These are phyloP conservation scores for Allantophomopsis cytisporea DNA, from an alignment of 2,329 filamentous ascomycete genomes.

Conservation along the genomic window DNA sequence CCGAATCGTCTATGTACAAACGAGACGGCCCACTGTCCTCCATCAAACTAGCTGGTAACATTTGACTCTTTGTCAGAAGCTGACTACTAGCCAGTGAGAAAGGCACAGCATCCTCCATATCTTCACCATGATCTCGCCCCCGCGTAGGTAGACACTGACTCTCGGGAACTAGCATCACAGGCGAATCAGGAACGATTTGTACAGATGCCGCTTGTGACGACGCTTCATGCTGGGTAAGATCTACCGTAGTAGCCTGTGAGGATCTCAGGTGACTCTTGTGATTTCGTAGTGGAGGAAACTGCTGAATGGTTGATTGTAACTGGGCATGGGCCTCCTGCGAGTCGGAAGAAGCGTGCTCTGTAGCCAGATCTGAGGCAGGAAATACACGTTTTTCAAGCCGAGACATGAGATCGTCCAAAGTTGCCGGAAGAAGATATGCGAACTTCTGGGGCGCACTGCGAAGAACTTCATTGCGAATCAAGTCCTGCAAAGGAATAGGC, in stretches of 20 bases:
- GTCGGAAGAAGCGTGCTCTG: slow-evolving; percentile 9
- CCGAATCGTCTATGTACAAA: slow-evolving; percentile 28
- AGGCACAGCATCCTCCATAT: slow-evolving; percentile 7
- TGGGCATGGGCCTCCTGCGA: slow-evolving; percentile 16
- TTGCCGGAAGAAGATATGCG: slow-evolving; percentile 38
- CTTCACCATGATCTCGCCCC: neutral
- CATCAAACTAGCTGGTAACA: slow-evolving; percentile 33
- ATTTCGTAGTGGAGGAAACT: slow-evolving; percentile 8
- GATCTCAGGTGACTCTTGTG: neutral
- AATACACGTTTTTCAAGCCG: slow-evolving; percentile 28
- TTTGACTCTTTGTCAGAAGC: slow-evolving; percentile 35
- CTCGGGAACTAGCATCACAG: neutral
- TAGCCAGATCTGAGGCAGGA: neutral
- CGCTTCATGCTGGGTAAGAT: slow-evolving; percentile 12
- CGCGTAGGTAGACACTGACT: neutral
- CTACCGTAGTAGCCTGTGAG: slow-evolving; percentile 18
- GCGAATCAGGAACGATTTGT: slow-evolving; percentile 13
- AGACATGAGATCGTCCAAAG: slow-evolving; percentile 41
- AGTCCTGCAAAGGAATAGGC: slow-evolving; percentile 34
- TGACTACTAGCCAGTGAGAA: slow-evolving; percentile 18
- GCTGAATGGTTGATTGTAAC: slow-evolving; percentile 11
- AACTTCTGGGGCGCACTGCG: slow-evolving; percentile 34
- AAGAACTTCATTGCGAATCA: slow-evolving; percentile 41
- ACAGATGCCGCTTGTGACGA: slow-evolving; percentile 7
- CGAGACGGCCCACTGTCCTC: slow-evolving; percentile 23